Conservation (phyloP, 148 eudicot genomes). For the Chenopodium suecicum region DNA sequence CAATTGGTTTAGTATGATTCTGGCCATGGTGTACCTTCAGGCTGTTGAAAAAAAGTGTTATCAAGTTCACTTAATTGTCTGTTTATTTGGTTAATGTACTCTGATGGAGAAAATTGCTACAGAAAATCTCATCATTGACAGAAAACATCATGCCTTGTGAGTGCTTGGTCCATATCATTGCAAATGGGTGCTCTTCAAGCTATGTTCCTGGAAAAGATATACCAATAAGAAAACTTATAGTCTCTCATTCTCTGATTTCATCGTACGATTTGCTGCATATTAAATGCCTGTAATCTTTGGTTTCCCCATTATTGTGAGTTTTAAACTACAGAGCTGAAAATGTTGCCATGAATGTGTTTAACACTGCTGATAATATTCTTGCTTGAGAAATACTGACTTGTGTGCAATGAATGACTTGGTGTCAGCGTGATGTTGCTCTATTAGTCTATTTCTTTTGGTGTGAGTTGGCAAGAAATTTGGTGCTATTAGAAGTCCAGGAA, state of each 20-base stretch:
- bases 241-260: neutral
- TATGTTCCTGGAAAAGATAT: neutral
- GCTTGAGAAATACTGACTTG: neutral
- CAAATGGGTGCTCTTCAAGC: neutral
- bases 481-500: neutral
- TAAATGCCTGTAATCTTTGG: neutral
- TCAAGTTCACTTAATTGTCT: neutral
- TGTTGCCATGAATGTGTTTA: neutral
- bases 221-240: neutral
- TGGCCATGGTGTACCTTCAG: neutral
- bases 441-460: neutral
- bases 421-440: neutral
- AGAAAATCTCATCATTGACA: neutral
- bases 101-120: neutral
- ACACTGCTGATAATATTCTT: neutral
- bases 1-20: too few relatives aligned
- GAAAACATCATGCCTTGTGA: neutral
- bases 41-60: neutral
- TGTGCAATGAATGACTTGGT: conserved; percentile 2
- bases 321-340: neutral
- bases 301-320: neutral
- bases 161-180: neutral
- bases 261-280: neutral
- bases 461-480: neutral
- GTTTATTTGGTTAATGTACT: neutral